Evolutionary conservation across 2,329 filamentous ascomycete genomes (phyloP), one percentile per base, ranked within the genome.

Genomic region (Apiospora rasikravindrae): DNA sequence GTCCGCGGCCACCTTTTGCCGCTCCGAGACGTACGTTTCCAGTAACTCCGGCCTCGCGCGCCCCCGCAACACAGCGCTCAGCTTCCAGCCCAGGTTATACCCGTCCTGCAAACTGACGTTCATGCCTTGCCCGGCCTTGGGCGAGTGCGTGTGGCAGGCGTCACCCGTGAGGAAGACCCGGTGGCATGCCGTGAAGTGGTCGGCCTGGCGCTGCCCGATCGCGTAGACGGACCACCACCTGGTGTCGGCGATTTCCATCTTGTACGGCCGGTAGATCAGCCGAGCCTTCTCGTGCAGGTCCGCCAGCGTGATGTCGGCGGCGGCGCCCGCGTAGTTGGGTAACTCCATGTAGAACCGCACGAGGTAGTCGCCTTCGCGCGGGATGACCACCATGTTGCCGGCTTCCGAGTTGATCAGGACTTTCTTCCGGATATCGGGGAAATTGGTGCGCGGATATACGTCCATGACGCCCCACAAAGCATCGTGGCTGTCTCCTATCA

Each of bases 271-370:
- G 69, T 92, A 87, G 53, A 91, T 88, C 0, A 80, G 81, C 47
- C 83, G 81, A 0, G 89, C 89, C 0, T 85, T 83, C 3, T 81
- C 75, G 71, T 91, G 89, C 0, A 92, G 80, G 53, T 88, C 84
- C 33, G 84, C 84, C 0, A 90, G 80, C 2, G 80, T 87, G 47
- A 92, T 87, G 26, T 85, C 82, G 72, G 84, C 87, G 19, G 57
- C 57, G 1, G 87, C 83, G 1, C 84, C 84, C 0, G 85, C 88
- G 7, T 85, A 84, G 0, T 77, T 76, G 0, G 86, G 85, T 1
- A 92, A 78, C 77, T 92, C 87, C 71, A 91, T 89, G 78, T 91
- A 92, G 78, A 91, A 89, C 19, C 91, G 87, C 1, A 87, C 88
- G 74, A 92, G 80, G 37, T 82, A 82, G 71, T 88, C 87, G 1